Conservation (phyloP, 495 filamentous ascomycete species). For the Polyplosphaeria fusca region DNA sequence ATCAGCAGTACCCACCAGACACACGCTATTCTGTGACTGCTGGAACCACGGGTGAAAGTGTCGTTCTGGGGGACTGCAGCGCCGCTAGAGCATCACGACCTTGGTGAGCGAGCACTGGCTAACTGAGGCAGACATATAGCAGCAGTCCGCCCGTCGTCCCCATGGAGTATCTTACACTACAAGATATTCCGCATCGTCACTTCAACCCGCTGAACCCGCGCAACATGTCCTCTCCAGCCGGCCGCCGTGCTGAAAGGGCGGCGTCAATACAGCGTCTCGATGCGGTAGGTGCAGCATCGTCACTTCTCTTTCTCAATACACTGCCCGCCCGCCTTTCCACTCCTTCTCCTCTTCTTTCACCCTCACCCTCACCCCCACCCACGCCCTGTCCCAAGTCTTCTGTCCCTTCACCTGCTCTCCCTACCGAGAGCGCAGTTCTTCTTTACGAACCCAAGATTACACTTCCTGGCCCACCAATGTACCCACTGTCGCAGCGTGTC, state of each 20-base stretch:
- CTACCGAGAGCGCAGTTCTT: neutral
- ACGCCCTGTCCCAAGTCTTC: neutral
- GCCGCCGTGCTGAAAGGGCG: neutral
- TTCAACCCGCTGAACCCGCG: neutral
- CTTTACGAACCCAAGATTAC: neutral
- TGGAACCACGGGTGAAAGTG: no score
- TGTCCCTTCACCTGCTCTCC: neutral
- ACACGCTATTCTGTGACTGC: no score
- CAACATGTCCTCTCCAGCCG: constrained; percentile 8
- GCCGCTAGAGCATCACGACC: no score
- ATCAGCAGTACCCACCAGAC: no score
- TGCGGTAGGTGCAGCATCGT: constrained; percentile 20
- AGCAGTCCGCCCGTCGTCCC: no score
- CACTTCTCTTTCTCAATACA: neutral
- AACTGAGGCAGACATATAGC: no score
- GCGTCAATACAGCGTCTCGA: no score
- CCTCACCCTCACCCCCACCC: neutral
- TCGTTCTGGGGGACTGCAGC: no score
- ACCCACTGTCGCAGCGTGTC: neutral
- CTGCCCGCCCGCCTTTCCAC: neutral
- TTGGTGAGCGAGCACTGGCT: no score
- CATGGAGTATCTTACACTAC: constrained; percentile 24
- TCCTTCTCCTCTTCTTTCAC: neutral
- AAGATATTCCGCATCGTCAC: constrained; percentile 16
- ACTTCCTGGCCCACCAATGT: neutral